Base-by-base conservation (phyloP, 148 eudicot genomes). In the Rhododendron ovatum region DNA sequence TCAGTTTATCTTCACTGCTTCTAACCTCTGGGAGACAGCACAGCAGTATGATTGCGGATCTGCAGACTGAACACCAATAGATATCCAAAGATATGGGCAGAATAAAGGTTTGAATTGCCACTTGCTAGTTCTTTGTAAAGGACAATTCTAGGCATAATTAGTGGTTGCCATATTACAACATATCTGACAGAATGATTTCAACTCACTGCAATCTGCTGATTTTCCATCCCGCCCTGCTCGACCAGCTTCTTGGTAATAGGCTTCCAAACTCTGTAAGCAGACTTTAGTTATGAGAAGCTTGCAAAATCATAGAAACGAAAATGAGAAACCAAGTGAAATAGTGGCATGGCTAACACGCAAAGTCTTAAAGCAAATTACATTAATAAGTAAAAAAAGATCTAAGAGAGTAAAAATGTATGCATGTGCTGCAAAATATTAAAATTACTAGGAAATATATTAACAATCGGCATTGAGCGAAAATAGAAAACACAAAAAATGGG, bases 221-320 rank as follows among this genome's bases (percentile, higher is more conserved):
- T 95, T 90, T 5, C 98, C 96, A 90, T 96, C 99, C 84, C 99
- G 89, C 39, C 99, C 99, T 83, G 98, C 98, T 86, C 98, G 94
- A 81, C 99, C 99, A 48, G 99, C 99, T 92, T 96, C 99, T 92
- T 96, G 99, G 88, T 96, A 95, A 89, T 96, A 96, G 61, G 99
- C 97, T 92, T 96, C 99, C 89, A 96, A 84, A 85, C 97, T 96
- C 93, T 96, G 84, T 71, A 88, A 45, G 59, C 30, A 71, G 53
- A 82, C 37, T 41, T 57, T 10, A 41, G 11, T 41, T 78, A 51
- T 39, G 43, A 84, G 50, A 83, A 87, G 71, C 80, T 51, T 67
- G 63, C 79, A 78, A 48, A 41, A 78, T 35, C 75, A 41, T 26
- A 28, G 11, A 82, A 26, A 79, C 9, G 20, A 86, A 30, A 59